phyloP scores from a whole-genome alignment of 805 yeast species.

The Wickerhamiella lipophila region DNA sequence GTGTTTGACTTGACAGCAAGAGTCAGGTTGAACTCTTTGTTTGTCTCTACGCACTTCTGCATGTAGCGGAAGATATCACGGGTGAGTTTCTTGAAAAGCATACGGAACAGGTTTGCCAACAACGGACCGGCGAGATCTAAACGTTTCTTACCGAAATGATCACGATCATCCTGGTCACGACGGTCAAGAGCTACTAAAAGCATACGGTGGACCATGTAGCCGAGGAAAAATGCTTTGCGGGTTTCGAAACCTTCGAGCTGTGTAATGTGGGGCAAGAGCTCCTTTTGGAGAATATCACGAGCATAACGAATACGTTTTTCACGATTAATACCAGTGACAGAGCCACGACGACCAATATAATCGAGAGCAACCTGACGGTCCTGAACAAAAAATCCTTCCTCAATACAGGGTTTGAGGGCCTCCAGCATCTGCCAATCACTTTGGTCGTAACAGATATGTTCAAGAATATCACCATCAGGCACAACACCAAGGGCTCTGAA shows the following conservation, averaged over 20 bases:
- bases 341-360: constrained; percentile 96
- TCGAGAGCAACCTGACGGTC: constrained; percentile 97
- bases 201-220: constrained; percentile 94
- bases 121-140: constrained; percentile 97
- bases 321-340: constrained; percentile 88
- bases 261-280: constrained; percentile 91
- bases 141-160: constrained; percentile 97
- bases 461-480: constrained; percentile 97
- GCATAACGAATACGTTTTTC: constrained; percentile 98
- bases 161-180: constrained; percentile 97
- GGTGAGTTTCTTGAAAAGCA: constrained; percentile 87
- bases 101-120: constrained; percentile 87
- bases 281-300: constrained; percentile 90
- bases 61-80: constrained; percentile 92
- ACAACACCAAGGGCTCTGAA: constrained; percentile 97
- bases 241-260: constrained; percentile 96
- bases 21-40: constrained; percentile 90
- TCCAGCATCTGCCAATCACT: constrained; percentile 99
- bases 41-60: constrained; percentile 98
- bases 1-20: constrained; percentile 95
- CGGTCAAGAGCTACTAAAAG: constrained; percentile 92
- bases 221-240: constrained; percentile 91
- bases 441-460: constrained; percentile 95
- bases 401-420: constrained; percentile 97
- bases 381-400: constrained; percentile 96